A percentile compares a stretch with the other conserved stretches of the same genome.
These are phyloP conservation scores for Paecilomyces formosus DNA, from an alignment of 2,329 filamentous ascomycete genomes.

Conservation along the genomic window DNA sequence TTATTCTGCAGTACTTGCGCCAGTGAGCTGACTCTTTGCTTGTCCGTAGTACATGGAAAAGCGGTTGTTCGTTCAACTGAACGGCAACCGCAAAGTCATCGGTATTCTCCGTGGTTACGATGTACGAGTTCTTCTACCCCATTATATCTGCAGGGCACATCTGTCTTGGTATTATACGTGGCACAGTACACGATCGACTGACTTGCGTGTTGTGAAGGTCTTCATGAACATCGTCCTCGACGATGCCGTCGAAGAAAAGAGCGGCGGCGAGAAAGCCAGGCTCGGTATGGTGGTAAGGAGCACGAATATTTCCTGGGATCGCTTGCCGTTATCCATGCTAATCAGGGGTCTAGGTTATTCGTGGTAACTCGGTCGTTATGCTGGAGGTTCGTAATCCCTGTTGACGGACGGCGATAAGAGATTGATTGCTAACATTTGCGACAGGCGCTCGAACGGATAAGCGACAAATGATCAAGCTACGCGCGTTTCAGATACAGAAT, in stretches of 20 bases:
- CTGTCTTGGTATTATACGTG: neutral
- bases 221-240: constrained; percentile 98
- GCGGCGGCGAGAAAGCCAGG: constrained; percentile 79
- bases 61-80: constrained; percentile 93
- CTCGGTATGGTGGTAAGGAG: constrained; percentile 82
- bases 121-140: constrained; percentile 48
- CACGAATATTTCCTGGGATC: neutral
- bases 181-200: neutral
- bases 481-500: neutral
- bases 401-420: neutral
- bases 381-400: constrained; percentile 57
- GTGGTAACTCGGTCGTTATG: constrained; percentile 98
- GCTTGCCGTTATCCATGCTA: neutral
- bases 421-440: neutral
- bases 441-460: constrained; percentile 36
- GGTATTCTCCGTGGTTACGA: constrained; percentile 93
- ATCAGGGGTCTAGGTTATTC: constrained; percentile 62
- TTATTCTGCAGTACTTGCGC: constrained; percentile 3
- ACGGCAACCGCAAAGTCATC: constrained; percentile 95
- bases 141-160: neutral
- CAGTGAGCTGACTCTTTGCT: constrained; percentile 10
- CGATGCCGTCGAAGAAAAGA: constrained; percentile 91
- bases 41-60: constrained; percentile 88
- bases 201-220: constrained; percentile 51
- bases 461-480: constrained; percentile 28